A percentile compares a stretch with the other conserved stretches of the same genome.
Conservation (phyloP, 495 filamentous ascomycete genomes). For the Lindgomyces ingoldianus region DNA sequence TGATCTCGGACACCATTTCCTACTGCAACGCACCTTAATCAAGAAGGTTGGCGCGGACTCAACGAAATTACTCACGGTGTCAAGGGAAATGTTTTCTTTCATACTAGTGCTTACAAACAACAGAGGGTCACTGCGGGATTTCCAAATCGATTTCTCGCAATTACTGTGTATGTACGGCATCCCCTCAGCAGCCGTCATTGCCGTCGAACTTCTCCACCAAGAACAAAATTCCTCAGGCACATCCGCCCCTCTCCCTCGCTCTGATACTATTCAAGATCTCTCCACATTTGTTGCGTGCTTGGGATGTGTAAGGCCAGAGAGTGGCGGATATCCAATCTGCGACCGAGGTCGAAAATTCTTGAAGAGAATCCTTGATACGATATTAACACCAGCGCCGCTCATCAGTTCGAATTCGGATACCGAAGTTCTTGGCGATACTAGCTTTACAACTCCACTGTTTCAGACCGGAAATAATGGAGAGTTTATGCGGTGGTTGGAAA, state of each 20-base stretch:
- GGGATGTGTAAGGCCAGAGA: slow-evolving; percentile 56
- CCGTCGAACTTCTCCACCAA: slow-evolving; percentile 63
- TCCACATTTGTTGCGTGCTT: slow-evolving; percentile 63
- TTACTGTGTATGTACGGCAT: slow-evolving; percentile 52
- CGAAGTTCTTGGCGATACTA: slow-evolving; percentile 23
- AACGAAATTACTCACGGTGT: slow-evolving; percentile 55
- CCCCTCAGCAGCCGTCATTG: slow-evolving; percentile 60
- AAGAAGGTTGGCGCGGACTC: slow-evolving; percentile 55
- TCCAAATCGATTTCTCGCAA: slow-evolving; percentile 58
- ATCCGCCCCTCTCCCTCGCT: slow-evolving; percentile 52
- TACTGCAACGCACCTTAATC: slow-evolving; percentile 59
- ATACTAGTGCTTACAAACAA: slow-evolving; percentile 52
- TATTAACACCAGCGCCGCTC: slow-evolving; percentile 38
- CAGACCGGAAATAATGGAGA: slow-evolving; percentile 41
- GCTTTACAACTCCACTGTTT: slow-evolving; percentile 33
- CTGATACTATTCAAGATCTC: slow-evolving; percentile 64
- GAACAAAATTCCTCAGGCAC: slow-evolving; percentile 47
- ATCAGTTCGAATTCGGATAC: background rate
- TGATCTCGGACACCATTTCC: slow-evolving; percentile 59
- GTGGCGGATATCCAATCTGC: slow-evolving; percentile 58
- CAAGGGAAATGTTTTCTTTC: slow-evolving; percentile 54
- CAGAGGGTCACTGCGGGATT: slow-evolving; percentile 52
- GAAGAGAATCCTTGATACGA: slow-evolving; percentile 52
- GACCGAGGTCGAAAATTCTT: slow-evolving; percentile 48
- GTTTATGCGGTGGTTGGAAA: slow-evolving; percentile 45